A percentile compares a stretch with the other conserved stretches of the same genome.
Conservation (phyloP, 257 asterid genomes). For the Fraxinus pennsylvanica region DNA sequence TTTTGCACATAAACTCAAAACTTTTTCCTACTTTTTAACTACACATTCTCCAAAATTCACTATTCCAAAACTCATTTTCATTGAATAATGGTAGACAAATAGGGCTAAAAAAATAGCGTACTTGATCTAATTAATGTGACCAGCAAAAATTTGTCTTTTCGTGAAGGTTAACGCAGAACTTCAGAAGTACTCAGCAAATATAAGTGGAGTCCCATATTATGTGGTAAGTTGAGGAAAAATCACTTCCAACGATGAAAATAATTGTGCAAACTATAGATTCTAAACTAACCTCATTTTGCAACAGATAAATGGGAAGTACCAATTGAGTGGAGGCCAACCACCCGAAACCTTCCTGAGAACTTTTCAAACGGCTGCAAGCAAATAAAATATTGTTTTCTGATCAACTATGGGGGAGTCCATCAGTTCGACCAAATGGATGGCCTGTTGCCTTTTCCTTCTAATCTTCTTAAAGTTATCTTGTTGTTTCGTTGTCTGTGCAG, state of each 20-base stretch:
- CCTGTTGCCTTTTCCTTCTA: background rate
- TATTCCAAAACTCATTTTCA: too few relatives aligned
- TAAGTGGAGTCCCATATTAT: conserved; percentile 73
- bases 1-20: too few relatives aligned
- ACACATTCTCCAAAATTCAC: too few relatives aligned
- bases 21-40: too few relatives aligned
- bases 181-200: conserved; percentile 43
- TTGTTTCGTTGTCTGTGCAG: background rate
- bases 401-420: background rate
- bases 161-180: conserved; percentile 65
- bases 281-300: background rate
- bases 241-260: background rate
- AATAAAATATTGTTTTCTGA: background rate
- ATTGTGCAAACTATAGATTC: background rate
- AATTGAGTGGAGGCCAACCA: conserved; percentile 81
- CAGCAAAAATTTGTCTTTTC: background rate
- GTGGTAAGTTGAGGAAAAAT: conserved; percentile 44
- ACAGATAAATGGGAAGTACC: conserved; percentile 70
- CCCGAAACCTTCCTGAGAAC: conserved; percentile 64
- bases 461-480: background rate
- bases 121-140: background rate
- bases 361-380: conserved; percentile 49
- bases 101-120: too few relatives aligned
- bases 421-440: background rate
- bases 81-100: too few relatives aligned